A percentile compares a stretch with the other conserved stretches of the same genome.
Evolutionary conservation across 2,329 filamentous ascomycete species (phyloP).

Genomic region (Apiospora rasikravindrae): DNA sequence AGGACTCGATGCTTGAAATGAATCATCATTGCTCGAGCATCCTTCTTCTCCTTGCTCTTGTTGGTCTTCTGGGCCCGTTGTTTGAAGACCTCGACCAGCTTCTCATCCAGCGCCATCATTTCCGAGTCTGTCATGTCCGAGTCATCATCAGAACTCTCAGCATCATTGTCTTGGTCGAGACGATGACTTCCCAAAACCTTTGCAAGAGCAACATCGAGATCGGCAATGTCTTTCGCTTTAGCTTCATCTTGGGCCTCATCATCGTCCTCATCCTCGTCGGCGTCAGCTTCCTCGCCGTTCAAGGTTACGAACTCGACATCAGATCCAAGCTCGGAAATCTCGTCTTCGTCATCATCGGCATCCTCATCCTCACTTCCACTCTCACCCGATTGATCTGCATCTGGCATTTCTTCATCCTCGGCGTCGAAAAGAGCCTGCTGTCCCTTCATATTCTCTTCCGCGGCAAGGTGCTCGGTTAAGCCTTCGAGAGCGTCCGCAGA

Average conservation of each 20-base stretch:
- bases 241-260: conserved; percentile 50
- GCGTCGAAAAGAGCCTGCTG: conserved; percentile 85
- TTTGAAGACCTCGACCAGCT: conserved; percentile 84
- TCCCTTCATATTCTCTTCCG: conserved; percentile 81
- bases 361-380: conserved; percentile 49
- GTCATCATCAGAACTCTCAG: conserved; percentile 64
- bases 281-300: conserved; percentile 47
- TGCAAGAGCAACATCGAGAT: conserved; percentile 76
- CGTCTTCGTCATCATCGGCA: conserved; percentile 47
- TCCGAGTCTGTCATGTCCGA: conserved; percentile 94
- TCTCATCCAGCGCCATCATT: conserved; percentile 58
- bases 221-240: conserved; percentile 50
- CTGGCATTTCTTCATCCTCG: conserved; percentile 62
- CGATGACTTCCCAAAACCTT: conserved; percentile 76
- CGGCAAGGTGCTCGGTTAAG: conserved; percentile 70
- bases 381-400: conserved; percentile 47
- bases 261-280: conserved; percentile 46
- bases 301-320: conserved; percentile 48
- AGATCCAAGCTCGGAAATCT: conserved; percentile 42
- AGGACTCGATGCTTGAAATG: conserved; percentile 96
- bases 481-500: conserved; percentile 73
- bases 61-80: conserved; percentile 70
- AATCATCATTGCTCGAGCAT: conserved; percentile 85
- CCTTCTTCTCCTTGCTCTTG: conserved; percentile 84
- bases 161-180: conserved; percentile 62